Evolutionary conservation across 768 basidiomycete genomes (phyloP).

Genomic region (Suillus tomentosus): DNA sequence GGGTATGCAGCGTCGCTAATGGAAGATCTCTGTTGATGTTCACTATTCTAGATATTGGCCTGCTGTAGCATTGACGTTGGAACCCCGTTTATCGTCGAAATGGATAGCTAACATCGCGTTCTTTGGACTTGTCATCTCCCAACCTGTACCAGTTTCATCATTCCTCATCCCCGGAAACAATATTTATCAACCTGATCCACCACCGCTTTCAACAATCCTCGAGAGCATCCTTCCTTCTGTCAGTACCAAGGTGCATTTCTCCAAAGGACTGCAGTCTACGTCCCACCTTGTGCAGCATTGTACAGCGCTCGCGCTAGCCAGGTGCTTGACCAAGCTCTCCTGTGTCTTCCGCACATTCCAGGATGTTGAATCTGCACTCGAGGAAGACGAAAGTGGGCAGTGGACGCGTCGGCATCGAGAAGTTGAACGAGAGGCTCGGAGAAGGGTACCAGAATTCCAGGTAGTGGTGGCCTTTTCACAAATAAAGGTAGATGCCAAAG

Average conservation of each 20-base stretch:
- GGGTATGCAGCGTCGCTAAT: constrained; percentile 48
- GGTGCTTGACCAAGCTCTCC: constrained; percentile 73
- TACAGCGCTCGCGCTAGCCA: constrained; percentile 74
- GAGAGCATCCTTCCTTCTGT: constrained; percentile 80
- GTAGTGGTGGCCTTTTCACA: constrained; percentile 85
- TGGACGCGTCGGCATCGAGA: constrained; percentile 72
- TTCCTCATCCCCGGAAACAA: constrained; percentile 55
- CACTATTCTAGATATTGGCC: constrained; percentile 65
- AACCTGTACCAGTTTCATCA: constrained; percentile 64
- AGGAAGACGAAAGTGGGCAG: constrained; percentile 66
- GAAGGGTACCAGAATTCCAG: constrained; percentile 82
- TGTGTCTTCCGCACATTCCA: constrained; percentile 51
- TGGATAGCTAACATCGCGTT: constrained; percentile 93
- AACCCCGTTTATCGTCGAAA: constrained; percentile 83
- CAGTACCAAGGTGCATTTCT: constrained; percentile 69
- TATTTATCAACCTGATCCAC: constrained; percentile 71
- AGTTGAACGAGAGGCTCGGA: constrained; percentile 72
- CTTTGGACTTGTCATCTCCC: constrained; percentile 74
- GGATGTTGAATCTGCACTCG: constrained; percentile 53
- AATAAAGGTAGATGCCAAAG: constrained; percentile 35
- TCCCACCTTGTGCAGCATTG: constrained; percentile 84
- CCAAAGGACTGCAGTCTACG: constrained; percentile 76
- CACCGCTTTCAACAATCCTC: constrained; percentile 67
- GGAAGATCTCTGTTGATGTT: constrained; percentile 16
- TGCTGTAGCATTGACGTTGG: constrained; percentile 66